These are phyloP conservation scores for Kluyveromyces siamensis DNA, from an alignment of 805 yeast genomes.

Conservation along the genomic window DNA sequence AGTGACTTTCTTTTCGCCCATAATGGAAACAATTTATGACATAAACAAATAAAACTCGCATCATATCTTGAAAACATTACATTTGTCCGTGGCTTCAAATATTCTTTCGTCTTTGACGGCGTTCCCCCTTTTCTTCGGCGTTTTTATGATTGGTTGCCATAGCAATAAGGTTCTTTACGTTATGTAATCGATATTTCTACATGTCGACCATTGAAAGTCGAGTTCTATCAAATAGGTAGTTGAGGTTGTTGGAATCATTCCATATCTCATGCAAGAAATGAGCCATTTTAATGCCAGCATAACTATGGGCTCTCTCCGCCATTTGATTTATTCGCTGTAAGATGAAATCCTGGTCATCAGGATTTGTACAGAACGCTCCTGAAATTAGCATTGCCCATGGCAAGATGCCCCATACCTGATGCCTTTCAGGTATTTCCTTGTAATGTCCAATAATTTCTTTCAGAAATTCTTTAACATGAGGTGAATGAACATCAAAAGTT, in stretches of 20 bases:
- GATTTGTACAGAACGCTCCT: constrained; percentile 9
- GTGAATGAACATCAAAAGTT: constrained; percentile 6
- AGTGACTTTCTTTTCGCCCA: too few relatives aligned
- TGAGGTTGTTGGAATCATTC: constrained; percentile 10
- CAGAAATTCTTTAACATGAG: constrained; percentile 9
- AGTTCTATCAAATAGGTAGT: constrained; percentile 10
- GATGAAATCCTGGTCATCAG: constrained; percentile 9
- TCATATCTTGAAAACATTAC: too few relatives aligned
- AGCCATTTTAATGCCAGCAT: constrained; percentile 12
- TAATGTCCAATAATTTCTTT: constrained; percentile 8
- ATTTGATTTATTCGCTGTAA: constrained; percentile 8
- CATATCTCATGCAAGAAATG: constrained; percentile 13
- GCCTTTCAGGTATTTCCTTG: constrained; percentile 13
- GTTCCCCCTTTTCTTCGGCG: too few relatives aligned
- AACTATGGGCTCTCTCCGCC: constrained; percentile 16
- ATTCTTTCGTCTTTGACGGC: too few relatives aligned
- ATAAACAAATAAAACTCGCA: too few relatives aligned
- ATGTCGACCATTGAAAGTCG: constrained; percentile 12
- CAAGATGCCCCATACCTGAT: constrained; percentile 13
- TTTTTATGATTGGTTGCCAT: too few relatives aligned
- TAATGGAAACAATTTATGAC: too few relatives aligned
- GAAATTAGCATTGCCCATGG: constrained; percentile 14
- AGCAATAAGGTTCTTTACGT: background rate
- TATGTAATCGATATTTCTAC: constrained; percentile 1
- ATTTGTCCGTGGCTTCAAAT: too few relatives aligned